phyloP scores from a whole-genome alignment of 202 grass and related monocot species.

The Carex arenaria region DNA sequence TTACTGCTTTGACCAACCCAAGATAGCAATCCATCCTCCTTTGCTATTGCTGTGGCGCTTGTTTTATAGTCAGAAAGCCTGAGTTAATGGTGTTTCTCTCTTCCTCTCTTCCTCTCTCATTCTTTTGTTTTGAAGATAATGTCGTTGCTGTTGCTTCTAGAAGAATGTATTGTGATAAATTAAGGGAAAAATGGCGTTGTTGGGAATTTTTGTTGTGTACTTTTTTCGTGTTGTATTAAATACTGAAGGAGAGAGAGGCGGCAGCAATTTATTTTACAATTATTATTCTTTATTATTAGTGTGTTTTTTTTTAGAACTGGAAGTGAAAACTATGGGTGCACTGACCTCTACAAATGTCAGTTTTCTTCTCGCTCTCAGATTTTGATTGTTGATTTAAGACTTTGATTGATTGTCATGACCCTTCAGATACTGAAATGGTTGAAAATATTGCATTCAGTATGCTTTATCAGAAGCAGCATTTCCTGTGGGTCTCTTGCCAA shows the following conservation, averaged over 20 bases:
- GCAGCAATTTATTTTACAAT: slow-evolving; percentile 25
- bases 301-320: slow-evolving; percentile 11
- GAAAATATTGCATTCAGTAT: not conserved
- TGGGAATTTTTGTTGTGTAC: slow-evolving; percentile 25
- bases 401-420: not conserved
- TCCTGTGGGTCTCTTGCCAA: not conserved
- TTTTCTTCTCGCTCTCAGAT: not conserved
- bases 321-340: slow-evolving; percentile 19
- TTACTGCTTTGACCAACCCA: slow-evolving; percentile 39
- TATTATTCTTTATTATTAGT: slow-evolving; percentile 31
- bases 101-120: slow-evolving; percentile 21
- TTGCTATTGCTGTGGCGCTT: slow-evolving; percentile 25
- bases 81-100: slow-evolving; percentile 26
- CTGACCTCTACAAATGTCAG: slow-evolving; percentile 15
- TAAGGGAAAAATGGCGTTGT: slow-evolving; percentile 9
- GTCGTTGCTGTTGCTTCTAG: slow-evolving; percentile 28
- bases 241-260: not conserved
- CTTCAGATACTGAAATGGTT: not conserved
- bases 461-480: not conserved
- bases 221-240: slow-evolving; percentile 31
- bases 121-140: slow-evolving; percentile 33
- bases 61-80: slow-evolving; percentile 29
- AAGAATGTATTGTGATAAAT: slow-evolving; percentile 28
- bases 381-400: slow-evolving; percentile 13
- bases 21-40: slow-evolving; percentile 19